Conservation (phyloP, 352 stramenopile genomes). For the Globisporangium canariense region DNA sequence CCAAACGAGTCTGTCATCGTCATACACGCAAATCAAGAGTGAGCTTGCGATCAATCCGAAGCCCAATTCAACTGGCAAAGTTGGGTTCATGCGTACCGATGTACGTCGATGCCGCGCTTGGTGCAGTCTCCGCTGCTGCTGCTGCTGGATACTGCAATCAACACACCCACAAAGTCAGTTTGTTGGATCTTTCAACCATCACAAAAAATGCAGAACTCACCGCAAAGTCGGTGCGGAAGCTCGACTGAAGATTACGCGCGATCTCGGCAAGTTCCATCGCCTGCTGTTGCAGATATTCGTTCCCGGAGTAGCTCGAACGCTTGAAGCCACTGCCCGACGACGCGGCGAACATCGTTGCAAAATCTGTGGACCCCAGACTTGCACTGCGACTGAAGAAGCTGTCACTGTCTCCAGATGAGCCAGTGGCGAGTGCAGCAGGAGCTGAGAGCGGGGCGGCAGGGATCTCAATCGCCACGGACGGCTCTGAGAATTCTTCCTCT, state of each 20-base stretch:
- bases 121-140: conserved; percentile 17
- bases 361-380: conserved; percentile 11
- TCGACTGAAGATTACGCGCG: conserved; percentile 57
- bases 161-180: neutral
- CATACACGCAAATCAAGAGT: neutral
- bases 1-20: conserved; percentile 33
- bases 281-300: conserved; percentile 55
- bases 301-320: conserved; percentile 26
- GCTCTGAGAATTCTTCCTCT: conserved; percentile 7
- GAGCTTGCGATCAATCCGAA: neutral
- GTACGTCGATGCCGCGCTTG: conserved; percentile 33
- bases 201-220: neutral
- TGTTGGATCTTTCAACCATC: neutral
- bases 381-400: neutral
- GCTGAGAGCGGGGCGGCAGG: conserved; percentile 17
- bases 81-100: conserved; percentile 8
- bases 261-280: conserved; percentile 64
- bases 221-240: conserved; percentile 26
- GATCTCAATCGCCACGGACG: neutral
- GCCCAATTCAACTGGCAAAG: neutral
- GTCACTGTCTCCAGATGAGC: conserved; percentile 8
- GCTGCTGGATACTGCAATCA: conserved; percentile 1
- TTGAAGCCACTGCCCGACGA: conserved; percentile 18
- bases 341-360: conserved; percentile 19
- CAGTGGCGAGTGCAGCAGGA: conserved; percentile 7